A percentile compares a stretch with the other conserved stretches of the same genome.
Evolutionary conservation across 768 basidiomycete genomes (phyloP).

Genomic region (Lactarius deliciosus): DNA sequence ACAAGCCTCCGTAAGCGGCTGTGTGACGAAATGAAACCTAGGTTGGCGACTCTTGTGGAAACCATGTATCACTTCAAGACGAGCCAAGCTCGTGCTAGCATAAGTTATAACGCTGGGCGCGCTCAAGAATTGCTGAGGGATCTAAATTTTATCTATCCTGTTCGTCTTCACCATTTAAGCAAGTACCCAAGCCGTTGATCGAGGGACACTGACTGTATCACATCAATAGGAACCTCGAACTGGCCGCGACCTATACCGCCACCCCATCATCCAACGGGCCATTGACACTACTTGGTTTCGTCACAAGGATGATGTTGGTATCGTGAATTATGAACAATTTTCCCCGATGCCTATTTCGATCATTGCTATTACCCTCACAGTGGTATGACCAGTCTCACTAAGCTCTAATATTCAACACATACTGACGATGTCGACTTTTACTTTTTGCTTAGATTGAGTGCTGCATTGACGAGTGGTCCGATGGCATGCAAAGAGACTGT

Average conservation of each 20-base stretch:
- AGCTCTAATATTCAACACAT: too few relatives aligned
- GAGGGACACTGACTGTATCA: background rate
- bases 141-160: conserved; percentile 18
- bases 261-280: conserved; percentile 12
- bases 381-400: background rate
- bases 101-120: background rate
- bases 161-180: background rate
- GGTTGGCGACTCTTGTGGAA: conserved; percentile 7
- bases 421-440: background rate
- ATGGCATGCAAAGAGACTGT: background rate
- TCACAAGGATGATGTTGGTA: conserved; percentile 8
- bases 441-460: background rate
- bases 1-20: background rate
- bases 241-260: conserved; percentile 1
- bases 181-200: background rate
- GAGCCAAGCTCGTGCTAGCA: conserved; percentile 4
- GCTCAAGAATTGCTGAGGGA: conserved; percentile 14
- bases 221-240: background rate
- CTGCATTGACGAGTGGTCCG: conserved; percentile 6
- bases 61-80: conserved; percentile 5
- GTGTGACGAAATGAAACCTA: conserved; percentile 6
- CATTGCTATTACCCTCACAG: conserved; percentile 7
- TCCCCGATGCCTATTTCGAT: conserved; percentile 1
- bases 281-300: conserved; percentile 13
- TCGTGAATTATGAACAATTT: background rate